Conservation (phyloP, 345 rosid genomes). For the Crucihimalaya himalaica region DNA sequence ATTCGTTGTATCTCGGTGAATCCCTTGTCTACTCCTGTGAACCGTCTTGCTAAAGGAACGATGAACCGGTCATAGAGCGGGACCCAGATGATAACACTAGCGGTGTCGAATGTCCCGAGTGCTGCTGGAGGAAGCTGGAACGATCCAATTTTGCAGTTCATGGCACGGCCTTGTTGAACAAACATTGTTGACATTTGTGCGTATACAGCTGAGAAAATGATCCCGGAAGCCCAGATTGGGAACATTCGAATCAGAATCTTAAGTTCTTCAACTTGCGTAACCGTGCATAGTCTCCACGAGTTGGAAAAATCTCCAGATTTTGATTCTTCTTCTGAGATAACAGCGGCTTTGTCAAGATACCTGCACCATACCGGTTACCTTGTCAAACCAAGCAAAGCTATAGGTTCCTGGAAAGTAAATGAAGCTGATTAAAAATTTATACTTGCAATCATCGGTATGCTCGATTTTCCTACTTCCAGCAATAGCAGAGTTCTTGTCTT, state of each 20-base stretch:
- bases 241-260: conserved; percentile 92
- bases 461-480: conserved; percentile 77
- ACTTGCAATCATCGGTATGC: conserved; percentile 73
- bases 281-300: conserved; percentile 84
- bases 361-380: conserved; percentile 39
- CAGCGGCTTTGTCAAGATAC: conserved; percentile 95
- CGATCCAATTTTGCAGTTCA: conserved; percentile 82
- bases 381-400: conserved; percentile 5
- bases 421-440: background rate
- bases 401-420: background rate
- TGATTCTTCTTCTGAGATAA: conserved; percentile 62
- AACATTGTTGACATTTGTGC: conserved; percentile 93
- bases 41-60: conserved; percentile 73
- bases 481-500: conserved; percentile 65
- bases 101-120: conserved; percentile 71
- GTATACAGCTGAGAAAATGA: conserved; percentile 75
- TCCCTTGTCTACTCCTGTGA: conserved; percentile 86
- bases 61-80: conserved; percentile 77
- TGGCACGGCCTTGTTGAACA: conserved; percentile 90
- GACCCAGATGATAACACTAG: conserved; percentile 85
- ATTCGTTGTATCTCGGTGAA: conserved; percentile 89
- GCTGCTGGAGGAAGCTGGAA: conserved; percentile 91
- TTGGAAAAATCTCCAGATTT: conserved; percentile 58
- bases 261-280: conserved; percentile 93
- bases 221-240: conserved; percentile 94